Evolutionary conservation across 2,329 filamentous ascomycete genomes (phyloP).

Genomic region (Fusarium citri): DNA sequence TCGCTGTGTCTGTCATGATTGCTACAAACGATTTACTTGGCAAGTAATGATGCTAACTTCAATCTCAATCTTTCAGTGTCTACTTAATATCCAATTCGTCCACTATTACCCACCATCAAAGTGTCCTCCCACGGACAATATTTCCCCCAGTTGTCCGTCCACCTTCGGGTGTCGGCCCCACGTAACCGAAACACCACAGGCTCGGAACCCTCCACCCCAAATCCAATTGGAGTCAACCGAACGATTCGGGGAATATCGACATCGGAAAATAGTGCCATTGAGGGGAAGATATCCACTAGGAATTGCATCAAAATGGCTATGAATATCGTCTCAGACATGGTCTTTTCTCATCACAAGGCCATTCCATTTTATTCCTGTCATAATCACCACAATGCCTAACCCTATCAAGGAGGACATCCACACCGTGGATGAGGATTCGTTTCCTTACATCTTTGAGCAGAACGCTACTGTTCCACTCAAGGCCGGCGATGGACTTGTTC

Average conservation of each 20-base stretch:
- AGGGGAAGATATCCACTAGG: neutral
- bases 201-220: conserved; percentile 32
- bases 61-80: neutral
- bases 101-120: neutral
- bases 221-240: conserved; percentile 1
- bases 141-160: conserved; percentile 4
- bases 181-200: conserved; percentile 1
- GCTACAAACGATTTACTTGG: neutral
- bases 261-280: neutral
- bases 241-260: neutral
- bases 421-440: conserved; percentile 42
- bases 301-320: conserved; percentile 1
- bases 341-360: neutral
- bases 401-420: conserved; percentile 45
- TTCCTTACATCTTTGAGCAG: conserved; percentile 34
- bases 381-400: conserved; percentile 45
- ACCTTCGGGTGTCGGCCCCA: conserved; percentile 35
- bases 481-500: neutral
- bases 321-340: neutral
- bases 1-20: conserved; percentile 11
- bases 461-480: conserved; percentile 30
- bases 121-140: neutral
- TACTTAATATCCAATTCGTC: neutral
- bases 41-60: neutral
- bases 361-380: neutral